Evolutionary conservation across 352 stramenopile genomes (phyloP).

Genomic region (Phytophthora capsici): DNA sequence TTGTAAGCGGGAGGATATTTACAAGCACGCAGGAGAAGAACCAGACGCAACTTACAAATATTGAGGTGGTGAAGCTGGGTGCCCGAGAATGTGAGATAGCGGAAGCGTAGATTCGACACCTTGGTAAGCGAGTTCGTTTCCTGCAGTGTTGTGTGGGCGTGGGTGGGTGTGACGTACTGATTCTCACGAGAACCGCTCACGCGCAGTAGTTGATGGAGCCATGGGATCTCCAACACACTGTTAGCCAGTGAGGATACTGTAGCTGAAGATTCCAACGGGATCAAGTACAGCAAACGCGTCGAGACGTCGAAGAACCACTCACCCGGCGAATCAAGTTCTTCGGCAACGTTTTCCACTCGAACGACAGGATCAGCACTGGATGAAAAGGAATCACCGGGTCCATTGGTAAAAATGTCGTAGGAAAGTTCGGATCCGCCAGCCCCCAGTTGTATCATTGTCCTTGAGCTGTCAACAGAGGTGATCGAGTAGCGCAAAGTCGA

Average conservation of each 20-base stretch:
- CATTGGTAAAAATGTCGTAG: conserved; percentile 46
- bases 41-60: conserved; percentile 50
- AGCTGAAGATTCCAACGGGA: conserved; percentile 46
- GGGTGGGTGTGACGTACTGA: conserved; percentile 43
- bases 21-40: background rate
- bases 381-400: conserved; percentile 15
- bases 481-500: conserved; percentile 56
- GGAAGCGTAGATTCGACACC: conserved; percentile 59
- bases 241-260: conserved; percentile 30
- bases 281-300: conserved; percentile 60
- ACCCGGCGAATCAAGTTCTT: conserved; percentile 66
- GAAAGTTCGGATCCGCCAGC: conserved; percentile 64
- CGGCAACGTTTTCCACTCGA: conserved; percentile 69
- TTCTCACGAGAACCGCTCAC: conserved; percentile 68
- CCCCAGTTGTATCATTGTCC: conserved; percentile 38
- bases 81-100: conserved; percentile 65
- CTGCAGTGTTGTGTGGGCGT: conserved; percentile 49
- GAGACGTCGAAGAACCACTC: conserved; percentile 74
- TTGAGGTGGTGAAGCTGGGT: conserved; percentile 67
- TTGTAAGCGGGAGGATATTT: background rate
- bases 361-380: conserved; percentile 31
- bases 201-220: conserved; percentile 67
- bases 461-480: conserved; percentile 24
- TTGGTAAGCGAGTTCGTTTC: conserved; percentile 51
- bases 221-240: conserved; percentile 57